These are phyloP conservation scores for Lichtheimia hyalospora DNA, from an alignment of 371 early-diverging fungal species.

Conservation along the genomic window DNA sequence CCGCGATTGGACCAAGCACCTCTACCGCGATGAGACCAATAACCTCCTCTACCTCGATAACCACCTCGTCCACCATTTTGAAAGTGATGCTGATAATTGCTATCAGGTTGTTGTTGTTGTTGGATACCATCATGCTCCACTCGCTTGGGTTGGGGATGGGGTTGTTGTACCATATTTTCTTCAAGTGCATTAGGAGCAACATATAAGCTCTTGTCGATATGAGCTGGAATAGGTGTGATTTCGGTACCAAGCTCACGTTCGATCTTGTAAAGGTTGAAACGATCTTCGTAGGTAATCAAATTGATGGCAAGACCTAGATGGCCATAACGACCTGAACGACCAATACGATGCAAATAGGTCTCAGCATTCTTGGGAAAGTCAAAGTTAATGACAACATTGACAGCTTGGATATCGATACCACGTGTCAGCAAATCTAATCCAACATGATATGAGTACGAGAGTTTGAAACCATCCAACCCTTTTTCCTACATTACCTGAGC, in stretches of 20 bases:
- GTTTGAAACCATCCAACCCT: not conserved
- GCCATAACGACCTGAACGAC: conserved; percentile 97
- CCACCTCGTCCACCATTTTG: conserved; percentile 1
- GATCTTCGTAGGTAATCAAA: conserved; percentile 95
- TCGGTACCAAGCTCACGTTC: conserved; percentile 98
- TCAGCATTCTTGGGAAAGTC: conserved; percentile 99
- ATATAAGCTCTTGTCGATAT: conserved; percentile 90
- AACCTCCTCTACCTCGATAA: not conserved
- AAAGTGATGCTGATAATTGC: not conserved
- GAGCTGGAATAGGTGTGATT: conserved; percentile 94
- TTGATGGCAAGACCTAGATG: conserved; percentile 98
- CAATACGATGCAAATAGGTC: conserved; percentile 99
- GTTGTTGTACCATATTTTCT: conserved; percentile 48
- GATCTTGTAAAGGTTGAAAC: conserved; percentile 93
- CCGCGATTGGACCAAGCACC: not conserved
- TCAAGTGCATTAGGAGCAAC: conserved; percentile 76
- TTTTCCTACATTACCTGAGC: conserved; percentile 61
- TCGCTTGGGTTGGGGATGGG: conserved; percentile 47
- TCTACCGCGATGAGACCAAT: no score
- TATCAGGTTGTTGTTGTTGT: conserved; percentile 41
- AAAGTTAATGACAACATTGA: conserved; percentile 99
- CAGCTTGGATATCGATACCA: conserved; percentile 99
- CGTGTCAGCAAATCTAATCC: conserved; percentile 89
- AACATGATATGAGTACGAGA: no score
- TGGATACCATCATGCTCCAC: conserved; percentile 48